Evolutionary conservation across 208 protist species (phyloP).

Genomic region (Herpetomonas samuelpessoai): DNA sequence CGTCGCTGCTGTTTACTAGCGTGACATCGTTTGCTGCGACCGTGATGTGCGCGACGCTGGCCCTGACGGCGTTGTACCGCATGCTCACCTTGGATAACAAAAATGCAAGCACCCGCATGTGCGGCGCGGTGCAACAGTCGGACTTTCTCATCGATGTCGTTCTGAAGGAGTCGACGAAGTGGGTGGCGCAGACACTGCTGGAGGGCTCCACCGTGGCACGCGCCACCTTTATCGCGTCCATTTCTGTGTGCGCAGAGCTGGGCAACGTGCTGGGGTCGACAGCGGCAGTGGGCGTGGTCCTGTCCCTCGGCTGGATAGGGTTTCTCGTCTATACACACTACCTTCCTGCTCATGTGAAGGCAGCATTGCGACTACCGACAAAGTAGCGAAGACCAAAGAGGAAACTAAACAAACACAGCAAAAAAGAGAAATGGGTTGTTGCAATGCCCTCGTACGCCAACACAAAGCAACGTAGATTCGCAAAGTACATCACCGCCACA

Average conservation of each 20-base stretch:
- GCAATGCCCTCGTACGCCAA: too few species aligned
- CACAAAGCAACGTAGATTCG: too few species aligned
- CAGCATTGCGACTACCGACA: too few species aligned
- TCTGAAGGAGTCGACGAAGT: constrained; percentile 12
- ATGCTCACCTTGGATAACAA: background rate
- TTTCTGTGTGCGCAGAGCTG: constrained; percentile 16
- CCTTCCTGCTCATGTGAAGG: too few species aligned
- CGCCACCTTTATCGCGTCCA: constrained; percentile 1
- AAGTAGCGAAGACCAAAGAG: too few species aligned
- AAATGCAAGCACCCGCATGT: background rate
- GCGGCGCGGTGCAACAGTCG: constrained; percentile 15
- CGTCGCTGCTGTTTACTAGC: constrained; percentile 26
- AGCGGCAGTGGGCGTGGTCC: background rate
- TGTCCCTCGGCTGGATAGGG: background rate
- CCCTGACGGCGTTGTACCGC: constrained; percentile 22
- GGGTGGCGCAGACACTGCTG: constrained; percentile 7
- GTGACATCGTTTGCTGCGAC: constrained; percentile 20
- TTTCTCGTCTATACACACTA: constrained; percentile 4
- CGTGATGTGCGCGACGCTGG: constrained; percentile 21
- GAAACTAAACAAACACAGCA: too few species aligned
- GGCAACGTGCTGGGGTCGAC: constrained; percentile 22
- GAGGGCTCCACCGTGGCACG: background rate
- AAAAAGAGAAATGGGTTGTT: too few species aligned
- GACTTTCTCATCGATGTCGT: constrained; percentile 30
- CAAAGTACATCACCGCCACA: too few species aligned